A percentile compares a stretch with the other conserved stretches of the same genome.
Evolutionary conservation across 2,329 filamentous ascomycete genomes (phyloP).

Genomic region (Monilinia fructigena): DNA sequence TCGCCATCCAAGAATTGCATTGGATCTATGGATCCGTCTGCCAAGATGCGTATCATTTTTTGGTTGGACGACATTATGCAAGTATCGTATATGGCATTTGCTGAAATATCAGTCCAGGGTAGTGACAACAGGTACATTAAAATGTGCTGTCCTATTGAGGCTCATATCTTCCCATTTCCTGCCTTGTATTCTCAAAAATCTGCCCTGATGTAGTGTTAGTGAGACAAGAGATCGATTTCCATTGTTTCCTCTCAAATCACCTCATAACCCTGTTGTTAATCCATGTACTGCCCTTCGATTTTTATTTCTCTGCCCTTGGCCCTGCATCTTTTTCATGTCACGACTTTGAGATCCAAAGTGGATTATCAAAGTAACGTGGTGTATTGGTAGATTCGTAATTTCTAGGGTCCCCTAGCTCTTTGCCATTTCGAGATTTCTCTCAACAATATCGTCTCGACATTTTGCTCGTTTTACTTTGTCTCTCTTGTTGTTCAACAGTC

Average conservation of each 20-base stretch:
- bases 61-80: conserved; percentile 8
- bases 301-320: conserved; percentile 7
- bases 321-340: conserved; percentile 16
- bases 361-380: conserved; percentile 20
- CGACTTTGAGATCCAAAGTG: conserved; percentile 13
- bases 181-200: conserved; percentile 4
- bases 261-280: background rate
- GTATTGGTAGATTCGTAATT: conserved; percentile 9
- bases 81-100: conserved; percentile 15
- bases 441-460: conserved; percentile 18
- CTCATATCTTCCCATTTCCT: conserved; percentile 7
- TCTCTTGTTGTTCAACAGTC: conserved; percentile 26
- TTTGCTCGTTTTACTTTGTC: conserved; percentile 21
- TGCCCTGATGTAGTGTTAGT: conserved; percentile 5
- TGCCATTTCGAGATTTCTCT: conserved; percentile 29
- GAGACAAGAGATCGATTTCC: background rate
- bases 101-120: conserved; percentile 3
- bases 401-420: conserved; percentile 35
- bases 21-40: conserved; percentile 4
- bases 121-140: conserved; percentile 6
- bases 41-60: conserved; percentile 13
- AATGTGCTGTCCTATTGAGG: conserved; percentile 20
- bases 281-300: conserved; percentile 5
- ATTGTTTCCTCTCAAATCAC: conserved; percentile 1
- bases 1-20: conserved; percentile 10